phyloP scores from a whole-genome alignment of 1,284 basidiomycete genomes.

The Naganishia albida region DNA sequence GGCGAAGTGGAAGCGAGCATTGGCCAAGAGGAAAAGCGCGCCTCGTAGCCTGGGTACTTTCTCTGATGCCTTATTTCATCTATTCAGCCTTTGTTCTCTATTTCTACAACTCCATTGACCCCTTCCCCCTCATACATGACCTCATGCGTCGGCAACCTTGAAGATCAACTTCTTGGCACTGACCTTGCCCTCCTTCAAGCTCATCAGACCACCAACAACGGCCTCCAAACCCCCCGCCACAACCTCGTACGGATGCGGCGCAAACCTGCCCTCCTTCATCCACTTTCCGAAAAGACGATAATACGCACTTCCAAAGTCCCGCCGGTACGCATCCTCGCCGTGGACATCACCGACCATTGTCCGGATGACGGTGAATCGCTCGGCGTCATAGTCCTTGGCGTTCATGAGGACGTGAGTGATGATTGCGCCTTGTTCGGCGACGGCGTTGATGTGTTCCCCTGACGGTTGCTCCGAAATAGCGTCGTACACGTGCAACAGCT shows the following conservation, averaged over 20 bases:
- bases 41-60: too few species aligned
- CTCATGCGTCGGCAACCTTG: conserved; percentile 20
- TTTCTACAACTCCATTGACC: conserved; percentile 2
- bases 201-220: conserved; percentile 26
- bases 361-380: conserved; percentile 11
- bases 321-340: background rate
- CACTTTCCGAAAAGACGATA: conserved; percentile 22
- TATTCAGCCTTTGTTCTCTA: background rate
- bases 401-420: conserved; percentile 21
- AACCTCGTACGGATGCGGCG: conserved; percentile 29
- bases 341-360: conserved; percentile 28
- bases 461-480: conserved; percentile 29
- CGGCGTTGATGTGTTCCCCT: conserved; percentile 13
- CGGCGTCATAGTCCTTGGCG: conserved; percentile 11
- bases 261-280: conserved; percentile 22
- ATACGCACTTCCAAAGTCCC: conserved; percentile 29
- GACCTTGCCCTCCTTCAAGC: conserved; percentile 30
- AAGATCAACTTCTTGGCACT: conserved; percentile 31
- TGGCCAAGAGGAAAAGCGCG: background rate
- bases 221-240: conserved; percentile 23
- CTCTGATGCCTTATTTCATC: background rate
- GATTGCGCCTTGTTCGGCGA: conserved; percentile 18
- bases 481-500: conserved; percentile 30
- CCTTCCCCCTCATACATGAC: background rate
- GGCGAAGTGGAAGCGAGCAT: background rate